phyloP scores from a whole-genome alignment of 2,329 filamentous ascomycete species.

The Colletotrichum salicis region DNA sequence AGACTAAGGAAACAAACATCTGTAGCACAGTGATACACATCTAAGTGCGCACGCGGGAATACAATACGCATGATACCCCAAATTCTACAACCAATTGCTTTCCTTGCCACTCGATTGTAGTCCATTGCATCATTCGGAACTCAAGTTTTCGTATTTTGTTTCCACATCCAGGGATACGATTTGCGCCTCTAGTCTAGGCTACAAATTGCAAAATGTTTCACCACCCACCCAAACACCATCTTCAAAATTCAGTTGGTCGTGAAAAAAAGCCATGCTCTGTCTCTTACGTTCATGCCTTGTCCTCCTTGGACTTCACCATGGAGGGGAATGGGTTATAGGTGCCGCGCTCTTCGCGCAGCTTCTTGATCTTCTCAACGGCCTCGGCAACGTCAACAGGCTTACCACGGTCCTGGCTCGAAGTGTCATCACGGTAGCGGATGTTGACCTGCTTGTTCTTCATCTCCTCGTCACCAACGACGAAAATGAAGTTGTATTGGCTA shows the following conservation, averaged over 20 bases:
- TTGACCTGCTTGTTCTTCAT: conserved; percentile 69
- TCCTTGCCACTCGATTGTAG: background rate
- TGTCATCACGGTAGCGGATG: conserved; percentile 72
- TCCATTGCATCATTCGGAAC: background rate
- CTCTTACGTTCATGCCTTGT: conserved; percentile 31
- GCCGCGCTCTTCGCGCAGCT: conserved; percentile 60
- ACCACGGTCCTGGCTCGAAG: conserved; percentile 69
- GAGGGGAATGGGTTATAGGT: conserved; percentile 50
- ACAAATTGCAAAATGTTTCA: background rate
- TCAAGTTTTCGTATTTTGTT: background rate
- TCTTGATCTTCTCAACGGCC: conserved; percentile 65
- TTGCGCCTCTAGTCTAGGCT: background rate
- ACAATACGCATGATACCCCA: conserved; percentile 31
- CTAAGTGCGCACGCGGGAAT: conserved; percentile 4
- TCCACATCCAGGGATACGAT: background rate
- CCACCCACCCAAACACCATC: conserved; percentile 5
- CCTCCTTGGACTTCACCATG: conserved; percentile 37
- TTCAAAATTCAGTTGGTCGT: conserved; percentile 10
- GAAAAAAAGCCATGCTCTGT: background rate
- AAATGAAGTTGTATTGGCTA: conserved; percentile 28
- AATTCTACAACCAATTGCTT: background rate
- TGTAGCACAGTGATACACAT: background rate
- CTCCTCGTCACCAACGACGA: conserved; percentile 72
- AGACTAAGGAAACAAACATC: background rate
- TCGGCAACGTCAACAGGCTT: conserved; percentile 67